A percentile compares a stretch with the other conserved stretches of the same genome.
Conservation (phyloP, 2,329 filamentous ascomycete genomes). For the Fusarium subglutinans region DNA sequence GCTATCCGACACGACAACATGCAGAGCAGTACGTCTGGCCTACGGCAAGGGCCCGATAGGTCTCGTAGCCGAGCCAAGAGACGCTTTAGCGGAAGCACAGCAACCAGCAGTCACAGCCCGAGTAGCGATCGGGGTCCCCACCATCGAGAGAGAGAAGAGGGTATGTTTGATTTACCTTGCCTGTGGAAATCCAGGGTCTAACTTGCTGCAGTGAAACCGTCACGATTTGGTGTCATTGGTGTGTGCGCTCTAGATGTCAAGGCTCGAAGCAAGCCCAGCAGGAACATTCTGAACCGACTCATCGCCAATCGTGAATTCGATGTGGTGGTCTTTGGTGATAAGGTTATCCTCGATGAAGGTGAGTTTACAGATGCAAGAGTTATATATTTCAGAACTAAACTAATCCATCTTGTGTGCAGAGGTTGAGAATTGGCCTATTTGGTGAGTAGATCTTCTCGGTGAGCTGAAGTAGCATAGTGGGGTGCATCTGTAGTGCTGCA, state of each 20-base stretch:
- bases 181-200: conserved; percentile 30
- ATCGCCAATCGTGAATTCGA: conserved; percentile 94
- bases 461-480: conserved; percentile 48
- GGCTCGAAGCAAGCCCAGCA: conserved; percentile 93
- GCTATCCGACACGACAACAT: conserved; percentile 50
- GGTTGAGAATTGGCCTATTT: conserved; percentile 95
- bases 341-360: conserved; percentile 95
- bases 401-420: conserved; percentile 55
- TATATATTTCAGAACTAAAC: conserved; percentile 6
- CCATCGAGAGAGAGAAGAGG: conserved; percentile 66
- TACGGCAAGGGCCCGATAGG: conserved; percentile 59
- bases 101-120: conserved; percentile 82
- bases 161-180: conserved; percentile 44
- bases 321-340: conserved; percentile 97
- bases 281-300: conserved; percentile 93
- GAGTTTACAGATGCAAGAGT: conserved; percentile 38
- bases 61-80: conserved; percentile 77
- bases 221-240: conserved; percentile 77
- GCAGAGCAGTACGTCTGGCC: conserved; percentile 45
- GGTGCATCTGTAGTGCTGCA: conserved; percentile 33
- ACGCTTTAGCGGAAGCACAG: conserved; percentile 83
- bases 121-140: conserved; percentile 72
- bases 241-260: conserved; percentile 97
- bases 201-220: conserved; percentile 59
- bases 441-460: conserved; percentile 60